A percentile compares a stretch with the other conserved stretches of the same genome.
Conservation (phyloP, 1,139 yeast species). For the Pichia sp. region DNA sequence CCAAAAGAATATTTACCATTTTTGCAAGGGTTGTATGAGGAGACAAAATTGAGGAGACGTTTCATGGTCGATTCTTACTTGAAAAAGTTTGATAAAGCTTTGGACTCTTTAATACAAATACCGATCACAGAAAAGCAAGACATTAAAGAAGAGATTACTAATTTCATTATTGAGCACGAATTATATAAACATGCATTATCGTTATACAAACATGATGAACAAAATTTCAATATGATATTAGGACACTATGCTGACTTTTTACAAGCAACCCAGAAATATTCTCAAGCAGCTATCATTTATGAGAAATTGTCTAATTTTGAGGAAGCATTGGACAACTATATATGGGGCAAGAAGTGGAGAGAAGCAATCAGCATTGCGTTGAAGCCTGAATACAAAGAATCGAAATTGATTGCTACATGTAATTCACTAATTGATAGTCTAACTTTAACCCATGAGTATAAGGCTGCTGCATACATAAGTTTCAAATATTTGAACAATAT, state of each 20-base stretch:
- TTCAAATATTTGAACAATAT: constrained; percentile 55
- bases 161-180: constrained; percentile 69
- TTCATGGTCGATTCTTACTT: constrained; percentile 79
- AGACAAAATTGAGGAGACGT: constrained; percentile 59
- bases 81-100: constrained; percentile 63
- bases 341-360: constrained; percentile 72
- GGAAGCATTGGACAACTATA: constrained; percentile 66
- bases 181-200: constrained; percentile 67
- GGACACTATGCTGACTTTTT: constrained; percentile 59
- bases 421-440: constrained; percentile 56
- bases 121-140: constrained; percentile 27
- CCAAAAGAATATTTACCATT: constrained; percentile 96
- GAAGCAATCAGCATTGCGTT: constrained; percentile 69
- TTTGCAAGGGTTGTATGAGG: constrained; percentile 70
- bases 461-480: constrained; percentile 81
- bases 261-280: constrained; percentile 49
- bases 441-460: constrained; percentile 66
- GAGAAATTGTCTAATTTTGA: constrained; percentile 59
- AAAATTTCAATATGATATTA: constrained; percentile 53
- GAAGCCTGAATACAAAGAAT: constrained; percentile 35
- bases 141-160: constrained; percentile 56
- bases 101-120: constrained; percentile 57
- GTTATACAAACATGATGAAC: constrained; percentile 55
- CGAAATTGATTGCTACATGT: constrained; percentile 41
- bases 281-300: constrained; percentile 72